Evolutionary conservation across 495 filamentous ascomycete species (phyloP).

Genomic region (Penicillium pancosmium): DNA sequence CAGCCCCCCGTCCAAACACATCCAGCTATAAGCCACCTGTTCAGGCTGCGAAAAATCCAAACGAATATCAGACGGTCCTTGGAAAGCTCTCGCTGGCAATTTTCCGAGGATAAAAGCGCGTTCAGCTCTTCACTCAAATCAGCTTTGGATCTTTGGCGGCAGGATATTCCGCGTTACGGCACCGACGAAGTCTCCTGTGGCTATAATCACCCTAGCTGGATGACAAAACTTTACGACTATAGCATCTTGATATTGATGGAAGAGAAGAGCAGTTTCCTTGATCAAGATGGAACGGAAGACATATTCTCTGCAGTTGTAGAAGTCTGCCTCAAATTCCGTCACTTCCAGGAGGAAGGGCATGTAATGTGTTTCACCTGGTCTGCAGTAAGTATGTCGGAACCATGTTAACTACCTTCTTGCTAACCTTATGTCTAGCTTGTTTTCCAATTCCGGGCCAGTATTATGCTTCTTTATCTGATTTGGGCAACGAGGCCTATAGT

Average conservation of each 20-base stretch:
- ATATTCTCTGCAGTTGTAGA: slow-evolving; percentile 33
- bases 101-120: slow-evolving; percentile 17
- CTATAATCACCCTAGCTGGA: slow-evolving; percentile 36
- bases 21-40: slow-evolving; percentile 32
- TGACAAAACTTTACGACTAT: slow-evolving; percentile 39
- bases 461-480: slow-evolving; percentile 38
- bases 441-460: slow-evolving; percentile 36
- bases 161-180: slow-evolving; percentile 37
- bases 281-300: slow-evolving; percentile 31
- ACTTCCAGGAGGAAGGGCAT: slow-evolving; percentile 37
- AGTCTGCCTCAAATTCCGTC: slow-evolving; percentile 32
- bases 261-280: slow-evolving; percentile 29
- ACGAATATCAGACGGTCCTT: slow-evolving; percentile 32
- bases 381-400: slow-evolving; percentile 26
- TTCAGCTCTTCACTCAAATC: slow-evolving; percentile 27
- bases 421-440: slow-evolving; percentile 28
- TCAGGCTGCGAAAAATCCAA: slow-evolving; percentile 38
- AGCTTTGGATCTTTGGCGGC: slow-evolving; percentile 32
- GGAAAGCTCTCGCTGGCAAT: slow-evolving; percentile 16
- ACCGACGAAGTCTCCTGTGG: slow-evolving; percentile 26
- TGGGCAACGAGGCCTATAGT: slow-evolving; percentile 25
- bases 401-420: neutral
- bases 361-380: slow-evolving; percentile 42
- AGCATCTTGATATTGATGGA: slow-evolving; percentile 37
- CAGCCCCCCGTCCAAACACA: slow-evolving; percentile 25